These are phyloP conservation scores for Ceratobasidium theobromae DNA, from an alignment of 1,284 basidiomycete species.

Conservation along the genomic window DNA sequence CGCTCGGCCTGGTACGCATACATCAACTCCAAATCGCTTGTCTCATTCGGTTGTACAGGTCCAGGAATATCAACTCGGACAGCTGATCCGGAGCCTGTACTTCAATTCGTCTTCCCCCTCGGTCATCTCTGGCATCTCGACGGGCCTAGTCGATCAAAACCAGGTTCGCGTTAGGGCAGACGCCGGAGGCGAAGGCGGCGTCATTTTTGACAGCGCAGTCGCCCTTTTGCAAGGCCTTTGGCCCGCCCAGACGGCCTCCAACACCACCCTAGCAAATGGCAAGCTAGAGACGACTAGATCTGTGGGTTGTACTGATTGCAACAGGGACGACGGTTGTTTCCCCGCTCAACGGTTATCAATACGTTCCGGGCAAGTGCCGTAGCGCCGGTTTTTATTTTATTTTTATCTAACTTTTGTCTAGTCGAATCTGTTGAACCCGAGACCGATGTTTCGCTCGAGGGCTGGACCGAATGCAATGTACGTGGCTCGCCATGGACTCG, in stretches of 20 bases:
- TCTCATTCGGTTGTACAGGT: constrained; percentile 46
- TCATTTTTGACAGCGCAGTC: constrained; percentile 70
- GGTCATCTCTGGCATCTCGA: constrained; percentile 62
- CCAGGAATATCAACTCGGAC: constrained; percentile 72
- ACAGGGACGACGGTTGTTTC: constrained; percentile 58
- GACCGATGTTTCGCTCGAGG: constrained; percentile 80
- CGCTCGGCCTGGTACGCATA: constrained; percentile 72
- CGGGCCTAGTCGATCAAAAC: constrained; percentile 66
- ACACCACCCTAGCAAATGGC: constrained; percentile 74
- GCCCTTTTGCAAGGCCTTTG: constrained; percentile 71
- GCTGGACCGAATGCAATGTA: constrained; percentile 75
- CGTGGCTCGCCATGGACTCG: constrained; percentile 1
- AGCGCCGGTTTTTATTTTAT: constrained; percentile 23
- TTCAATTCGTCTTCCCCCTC: constrained; percentile 61
- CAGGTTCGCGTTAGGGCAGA: constrained; percentile 76
- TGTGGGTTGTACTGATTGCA: background rate
- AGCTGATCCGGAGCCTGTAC: constrained; percentile 67
- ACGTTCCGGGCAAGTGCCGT: constrained; percentile 60
- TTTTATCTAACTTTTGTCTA: constrained; percentile 38
- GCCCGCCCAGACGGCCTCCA: constrained; percentile 69
- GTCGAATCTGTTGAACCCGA: constrained; percentile 81
- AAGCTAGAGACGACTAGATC: background rate
- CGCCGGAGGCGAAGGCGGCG: constrained; percentile 78
- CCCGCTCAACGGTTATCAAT: constrained; percentile 83
- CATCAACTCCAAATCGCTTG: background rate